Base-by-base conservation (phyloP, 345 rosid species). In the Turnera subulata region DNA sequence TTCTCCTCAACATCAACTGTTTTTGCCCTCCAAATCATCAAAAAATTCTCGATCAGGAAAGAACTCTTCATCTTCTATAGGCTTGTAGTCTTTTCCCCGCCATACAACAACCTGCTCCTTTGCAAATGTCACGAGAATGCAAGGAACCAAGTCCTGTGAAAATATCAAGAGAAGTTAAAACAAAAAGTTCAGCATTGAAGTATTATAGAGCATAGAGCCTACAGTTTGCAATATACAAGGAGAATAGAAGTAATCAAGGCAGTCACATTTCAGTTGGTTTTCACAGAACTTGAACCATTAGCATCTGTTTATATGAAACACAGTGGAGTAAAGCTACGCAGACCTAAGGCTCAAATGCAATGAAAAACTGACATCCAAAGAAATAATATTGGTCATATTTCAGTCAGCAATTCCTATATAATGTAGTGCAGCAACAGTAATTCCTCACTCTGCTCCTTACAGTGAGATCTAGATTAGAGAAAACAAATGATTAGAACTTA, bases 41-140 rank as follows among this genome's bases (percentile, higher is more conserved):
- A 69, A 69, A 29, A 3, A 47, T 46, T 67, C 73, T 33, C 76
- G 46, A 25, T 59, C 69, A 6, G 57, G 37, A 57, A 73, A 75
- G 37, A 73, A 74, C 6, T 44, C 53, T 7, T 65, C 87, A 38
- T 73, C 80, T 62, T 79, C 69, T 20, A 73, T 66, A 40, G 89
- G 86, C 56, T 76, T 79, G 50, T 80, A 86, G 61, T 84, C 83
- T 50, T 74, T 70, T 42, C 91, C 97, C 61, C 86, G 79, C 94
- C 97, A 89, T 2, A 78, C 76, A 56, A 93, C 94, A 54, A 93
- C 81, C 75, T 89, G 97, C 73, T 89, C 94, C 77, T 89, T 93
- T 43, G 83, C 94, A 76, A 89, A 89, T 66, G 97, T 87, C 59
- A 93, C 94, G 47, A 79, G 82, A 42, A 82, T 62, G 61, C 97